These are phyloP conservation scores for Aureobasidium namibiae DNA, from an alignment of 2,329 filamentous ascomycete genomes.

Conservation along the genomic window DNA sequence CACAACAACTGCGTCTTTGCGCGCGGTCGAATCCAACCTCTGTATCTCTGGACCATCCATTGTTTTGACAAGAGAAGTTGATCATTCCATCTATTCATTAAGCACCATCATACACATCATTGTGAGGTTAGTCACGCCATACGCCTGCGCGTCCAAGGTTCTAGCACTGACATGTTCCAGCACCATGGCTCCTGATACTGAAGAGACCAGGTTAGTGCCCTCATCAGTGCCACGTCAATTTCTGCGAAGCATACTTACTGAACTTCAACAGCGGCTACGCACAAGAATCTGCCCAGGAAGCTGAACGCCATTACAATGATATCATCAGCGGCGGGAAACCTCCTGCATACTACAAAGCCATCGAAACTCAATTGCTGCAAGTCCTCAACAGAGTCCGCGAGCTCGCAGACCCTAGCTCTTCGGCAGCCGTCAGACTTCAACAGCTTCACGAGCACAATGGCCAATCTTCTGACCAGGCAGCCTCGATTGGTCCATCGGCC, in stretches of 20 bases:
- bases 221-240: not conserved
- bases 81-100: not conserved
- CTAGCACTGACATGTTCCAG: not conserved
- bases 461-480: not conserved
- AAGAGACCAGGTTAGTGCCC: not conserved
- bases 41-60: not conserved
- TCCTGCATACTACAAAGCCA: not conserved
- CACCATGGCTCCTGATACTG: not conserved
- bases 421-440: slow-evolving; percentile 16
- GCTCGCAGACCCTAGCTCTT: not conserved
- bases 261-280: not conserved
- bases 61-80: not conserved
- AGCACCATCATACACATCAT: not conserved
- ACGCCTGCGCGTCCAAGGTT: not conserved
- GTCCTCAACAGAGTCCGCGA: not conserved
- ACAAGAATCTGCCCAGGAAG: not conserved
- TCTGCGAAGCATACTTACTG: not conserved
- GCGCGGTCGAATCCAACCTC: not conserved
- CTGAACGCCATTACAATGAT: not conserved
- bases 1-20: not conserved
- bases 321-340: not conserved
- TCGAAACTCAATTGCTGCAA: not conserved
- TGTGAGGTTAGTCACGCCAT: not conserved
- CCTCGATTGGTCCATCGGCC: not conserved
- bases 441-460: slow-evolving; percentile 14